These are phyloP conservation scores for Ophidiomyces ophidiicola DNA, from an alignment of 2,329 filamentous ascomycete genomes.

Conservation along the genomic window DNA sequence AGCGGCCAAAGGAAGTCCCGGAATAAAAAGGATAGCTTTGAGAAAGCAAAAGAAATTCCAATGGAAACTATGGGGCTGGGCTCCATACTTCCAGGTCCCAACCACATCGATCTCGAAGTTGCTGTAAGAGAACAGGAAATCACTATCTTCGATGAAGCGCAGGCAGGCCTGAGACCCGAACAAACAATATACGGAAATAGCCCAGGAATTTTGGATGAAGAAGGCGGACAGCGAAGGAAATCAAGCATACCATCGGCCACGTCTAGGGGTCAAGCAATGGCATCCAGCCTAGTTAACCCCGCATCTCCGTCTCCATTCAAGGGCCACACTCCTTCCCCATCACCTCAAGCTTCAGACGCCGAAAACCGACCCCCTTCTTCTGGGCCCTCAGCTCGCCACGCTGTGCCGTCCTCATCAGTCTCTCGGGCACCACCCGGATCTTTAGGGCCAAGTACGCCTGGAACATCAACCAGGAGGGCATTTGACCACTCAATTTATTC, in stretches of 20 bases:
- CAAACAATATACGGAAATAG: background rate
- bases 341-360: conserved; percentile 64
- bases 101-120: background rate
- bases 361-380: conserved; percentile 68
- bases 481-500: conserved; percentile 41
- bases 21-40: conserved; percentile 3
- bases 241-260: background rate
- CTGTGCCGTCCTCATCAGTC: conserved; percentile 25
- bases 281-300: conserved; percentile 14
- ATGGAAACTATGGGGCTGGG: too few species aligned
- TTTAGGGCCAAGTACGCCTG: conserved; percentile 33
- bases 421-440: conserved; percentile 30
- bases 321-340: conserved; percentile 47
- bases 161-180: background rate
- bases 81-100: too few species aligned
- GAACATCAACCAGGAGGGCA: conserved; percentile 49
- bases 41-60: too few species aligned
- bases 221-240: background rate
- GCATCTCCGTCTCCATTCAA: conserved; percentile 23
- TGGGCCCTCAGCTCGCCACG: conserved; percentile 40
- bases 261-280: background rate
- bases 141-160: background rate
- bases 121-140: background rate
- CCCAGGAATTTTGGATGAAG: background rate
- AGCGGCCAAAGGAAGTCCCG: conserved; percentile 10